These are phyloP conservation scores for Paecilomyces niveus DNA, from an alignment of 2,329 filamentous ascomycete genomes.

Conservation along the genomic window DNA sequence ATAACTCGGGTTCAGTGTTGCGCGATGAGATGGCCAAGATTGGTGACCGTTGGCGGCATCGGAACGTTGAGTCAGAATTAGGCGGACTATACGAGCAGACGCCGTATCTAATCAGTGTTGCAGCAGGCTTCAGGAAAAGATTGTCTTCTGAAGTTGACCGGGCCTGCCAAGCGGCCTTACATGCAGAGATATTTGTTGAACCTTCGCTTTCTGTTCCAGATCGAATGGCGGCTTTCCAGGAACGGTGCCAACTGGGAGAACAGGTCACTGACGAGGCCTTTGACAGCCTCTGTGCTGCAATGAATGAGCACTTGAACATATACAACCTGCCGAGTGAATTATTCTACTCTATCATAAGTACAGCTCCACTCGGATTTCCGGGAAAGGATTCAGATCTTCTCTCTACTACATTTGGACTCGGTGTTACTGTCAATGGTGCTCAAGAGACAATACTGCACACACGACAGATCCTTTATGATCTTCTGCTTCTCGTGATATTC, in stretches of 20 bases:
- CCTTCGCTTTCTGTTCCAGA: conserved; percentile 63
- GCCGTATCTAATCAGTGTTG: conserved; percentile 61
- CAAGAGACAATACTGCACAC: conserved; percentile 71
- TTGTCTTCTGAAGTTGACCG: conserved; percentile 65
- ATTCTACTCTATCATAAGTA: conserved; percentile 46
- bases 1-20: conserved; percentile 52
- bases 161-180: conserved; percentile 59
- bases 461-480: conserved; percentile 68
- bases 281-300: conserved; percentile 57
- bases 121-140: conserved; percentile 60
- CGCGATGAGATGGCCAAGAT: conserved; percentile 30
- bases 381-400: conserved; percentile 35
- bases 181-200: conserved; percentile 68
- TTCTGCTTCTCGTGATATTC: conserved; percentile 76
- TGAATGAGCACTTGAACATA: conserved; percentile 58
- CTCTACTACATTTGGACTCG: conserved; percentile 67
- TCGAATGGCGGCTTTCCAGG: conserved; percentile 70
- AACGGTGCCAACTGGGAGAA: conserved; percentile 68
- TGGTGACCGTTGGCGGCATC: conserved; percentile 36
- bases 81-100: conserved; percentile 49
- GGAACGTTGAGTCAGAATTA: conserved; percentile 38
- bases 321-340: conserved; percentile 41
- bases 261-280: conserved; percentile 79
- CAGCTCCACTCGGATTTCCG: conserved; percentile 37
- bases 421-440: conserved; percentile 65